phyloP scores from a whole-genome alignment of 768 basidiomycete genomes.

The Tubosaeta sp. region DNA sequence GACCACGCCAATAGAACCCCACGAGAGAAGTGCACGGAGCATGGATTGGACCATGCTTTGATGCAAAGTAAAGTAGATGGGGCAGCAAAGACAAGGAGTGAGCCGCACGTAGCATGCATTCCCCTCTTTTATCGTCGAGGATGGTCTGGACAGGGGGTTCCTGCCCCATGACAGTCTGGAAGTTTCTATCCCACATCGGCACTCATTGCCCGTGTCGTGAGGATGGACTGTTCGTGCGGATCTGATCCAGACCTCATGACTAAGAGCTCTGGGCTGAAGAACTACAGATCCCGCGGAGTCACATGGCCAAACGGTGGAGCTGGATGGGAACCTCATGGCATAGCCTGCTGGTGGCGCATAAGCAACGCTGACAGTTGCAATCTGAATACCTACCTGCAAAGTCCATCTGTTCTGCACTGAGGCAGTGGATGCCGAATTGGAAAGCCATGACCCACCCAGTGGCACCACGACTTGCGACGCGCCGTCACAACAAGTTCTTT shows the following conservation, averaged over 20 bases:
- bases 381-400: not conserved
- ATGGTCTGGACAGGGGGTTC: not conserved
- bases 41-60: not conserved
- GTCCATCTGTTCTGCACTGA: not conserved
- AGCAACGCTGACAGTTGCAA: not conserved
- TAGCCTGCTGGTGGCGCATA: not conserved
- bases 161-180: not conserved
- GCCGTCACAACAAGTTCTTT: not conserved
- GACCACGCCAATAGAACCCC: slow-evolving; percentile 1
- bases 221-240: not conserved
- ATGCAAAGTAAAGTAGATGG: not conserved
- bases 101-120: not conserved
- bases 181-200: slow-evolving; percentile 1
- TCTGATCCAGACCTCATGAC: not conserved
- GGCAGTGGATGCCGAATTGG: not conserved
- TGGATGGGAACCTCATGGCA: not conserved
- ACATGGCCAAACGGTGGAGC: not conserved
- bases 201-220: not conserved
- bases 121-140: not conserved
- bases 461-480: not conserved
- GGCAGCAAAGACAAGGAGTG: not conserved
- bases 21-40: not conserved
- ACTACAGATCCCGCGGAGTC: not conserved
- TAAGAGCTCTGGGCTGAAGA: not conserved
- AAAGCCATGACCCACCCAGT: not conserved